These are phyloP conservation scores for Helminthosporium solani DNA, from an alignment of 2,329 filamentous ascomycete genomes.

Conservation along the genomic window DNA sequence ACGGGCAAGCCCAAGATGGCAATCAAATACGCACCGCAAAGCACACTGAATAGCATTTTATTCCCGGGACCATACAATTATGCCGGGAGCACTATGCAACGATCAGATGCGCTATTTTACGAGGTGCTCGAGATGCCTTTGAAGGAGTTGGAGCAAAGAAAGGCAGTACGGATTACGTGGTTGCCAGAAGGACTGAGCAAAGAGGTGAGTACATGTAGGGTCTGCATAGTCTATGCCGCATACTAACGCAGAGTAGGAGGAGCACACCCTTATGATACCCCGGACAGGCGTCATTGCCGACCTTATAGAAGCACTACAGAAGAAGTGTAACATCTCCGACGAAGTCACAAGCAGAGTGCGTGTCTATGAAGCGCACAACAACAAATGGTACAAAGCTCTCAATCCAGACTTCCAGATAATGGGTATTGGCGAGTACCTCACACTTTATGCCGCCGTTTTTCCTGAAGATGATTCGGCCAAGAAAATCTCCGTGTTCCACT, in stretches of 20 bases:
- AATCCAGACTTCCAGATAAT: conserved; percentile 69
- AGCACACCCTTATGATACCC: conserved; percentile 78
- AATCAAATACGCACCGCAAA: conserved; percentile 70
- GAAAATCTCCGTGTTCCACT: conserved; percentile 84
- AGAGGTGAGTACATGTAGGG: conserved; percentile 67
- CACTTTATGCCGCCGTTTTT: conserved; percentile 76
- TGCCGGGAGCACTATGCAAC: conserved; percentile 65
- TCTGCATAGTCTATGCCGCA: background rate
- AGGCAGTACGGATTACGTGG: conserved; percentile 78
- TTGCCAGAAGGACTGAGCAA: conserved; percentile 88
- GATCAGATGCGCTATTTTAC: conserved; percentile 79
- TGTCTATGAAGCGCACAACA: conserved; percentile 78
- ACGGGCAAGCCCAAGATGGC: conserved; percentile 75
- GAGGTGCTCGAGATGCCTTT: conserved; percentile 94
- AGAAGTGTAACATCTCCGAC: conserved; percentile 76
- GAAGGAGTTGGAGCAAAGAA: conserved; percentile 90
- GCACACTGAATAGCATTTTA: conserved; percentile 77
- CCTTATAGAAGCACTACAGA: conserved; percentile 71
- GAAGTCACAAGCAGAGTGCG: conserved; percentile 73
- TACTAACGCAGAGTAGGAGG: conserved; percentile 57
- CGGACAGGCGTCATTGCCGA: conserved; percentile 82
- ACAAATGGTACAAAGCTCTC: conserved; percentile 82
- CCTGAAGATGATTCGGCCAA: conserved; percentile 67
- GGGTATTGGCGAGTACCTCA: conserved; percentile 81
- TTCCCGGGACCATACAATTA: conserved; percentile 69